Evolutionary conservation across 208 protist species (phyloP).

Genomic region (Crithidia thermophila): DNA sequence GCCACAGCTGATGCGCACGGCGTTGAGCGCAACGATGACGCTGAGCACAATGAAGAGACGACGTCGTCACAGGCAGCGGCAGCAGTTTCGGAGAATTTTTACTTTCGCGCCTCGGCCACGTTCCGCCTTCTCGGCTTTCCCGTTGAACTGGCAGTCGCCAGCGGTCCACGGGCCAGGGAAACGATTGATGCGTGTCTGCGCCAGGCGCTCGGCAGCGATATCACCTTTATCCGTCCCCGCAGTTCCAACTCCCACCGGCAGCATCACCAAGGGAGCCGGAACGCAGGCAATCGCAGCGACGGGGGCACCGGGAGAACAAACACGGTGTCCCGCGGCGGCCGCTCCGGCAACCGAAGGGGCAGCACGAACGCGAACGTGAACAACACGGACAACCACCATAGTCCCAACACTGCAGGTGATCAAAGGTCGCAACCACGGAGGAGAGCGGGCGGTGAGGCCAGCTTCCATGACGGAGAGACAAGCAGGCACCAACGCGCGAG

Average conservation of each 20-base stretch:
- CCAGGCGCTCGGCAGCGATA: slow-evolving; percentile 78
- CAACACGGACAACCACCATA: too few species aligned
- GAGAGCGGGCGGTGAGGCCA: too few species aligned
- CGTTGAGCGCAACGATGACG: background rate
- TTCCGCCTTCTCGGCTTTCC: slow-evolving; percentile 86
- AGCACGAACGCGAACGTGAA: too few species aligned
- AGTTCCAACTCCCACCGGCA: background rate
- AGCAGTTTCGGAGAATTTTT: slow-evolving; percentile 6
- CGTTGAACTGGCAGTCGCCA: slow-evolving; percentile 77
- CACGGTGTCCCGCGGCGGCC: too few species aligned
- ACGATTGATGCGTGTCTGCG: slow-evolving; percentile 63
- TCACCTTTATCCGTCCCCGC: slow-evolving; percentile 63
- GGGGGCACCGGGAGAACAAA: too few species aligned
- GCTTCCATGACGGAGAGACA: too few species aligned
- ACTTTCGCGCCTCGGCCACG: slow-evolving; percentile 75
- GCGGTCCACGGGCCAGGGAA: slow-evolving; percentile 38
- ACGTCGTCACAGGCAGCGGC: background rate
- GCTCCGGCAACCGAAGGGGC: too few species aligned
- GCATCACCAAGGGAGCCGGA: too few species aligned
- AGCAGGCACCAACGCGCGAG: too few species aligned
- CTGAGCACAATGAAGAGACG: too few species aligned
- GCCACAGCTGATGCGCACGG: background rate
- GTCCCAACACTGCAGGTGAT: too few species aligned
- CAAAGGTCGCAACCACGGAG: too few species aligned
- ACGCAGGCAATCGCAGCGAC: background rate